phyloP scores from a whole-genome alignment of 192 early-diverging fungal species.

The Podila epigama region DNA sequence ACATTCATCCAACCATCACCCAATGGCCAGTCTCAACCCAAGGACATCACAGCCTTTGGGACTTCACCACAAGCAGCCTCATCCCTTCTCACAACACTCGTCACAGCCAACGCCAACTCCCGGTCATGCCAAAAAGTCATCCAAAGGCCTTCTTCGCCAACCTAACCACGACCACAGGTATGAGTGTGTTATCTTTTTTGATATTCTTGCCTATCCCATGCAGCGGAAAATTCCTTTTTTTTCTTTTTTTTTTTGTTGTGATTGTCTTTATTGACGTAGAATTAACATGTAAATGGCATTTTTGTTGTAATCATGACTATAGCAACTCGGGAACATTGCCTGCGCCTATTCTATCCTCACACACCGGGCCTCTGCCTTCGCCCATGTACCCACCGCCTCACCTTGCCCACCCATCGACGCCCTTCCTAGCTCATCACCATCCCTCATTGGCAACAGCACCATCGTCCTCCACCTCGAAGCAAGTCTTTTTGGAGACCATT shows the following conservation, averaged over 20 bases:
- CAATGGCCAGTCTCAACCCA: slow-evolving; percentile 24
- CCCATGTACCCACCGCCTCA: slow-evolving; percentile 49
- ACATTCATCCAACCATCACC: background rate
- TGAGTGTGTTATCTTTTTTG: background rate
- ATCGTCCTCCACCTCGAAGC: slow-evolving; percentile 18
- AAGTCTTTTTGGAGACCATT: slow-evolving; percentile 57
- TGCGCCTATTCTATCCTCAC: slow-evolving; percentile 43
- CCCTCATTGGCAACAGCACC: background rate
- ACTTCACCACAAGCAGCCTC: slow-evolving; percentile 31
- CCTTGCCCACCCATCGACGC: slow-evolving; percentile 47
- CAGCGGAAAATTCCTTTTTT: background rate
- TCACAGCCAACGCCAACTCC: background rate
- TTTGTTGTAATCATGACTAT: background rate
- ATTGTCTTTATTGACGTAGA: background rate
- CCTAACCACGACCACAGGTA: slow-evolving; percentile 32
- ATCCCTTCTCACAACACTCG: slow-evolving; percentile 27
- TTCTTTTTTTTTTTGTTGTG: slow-evolving; percentile 4
- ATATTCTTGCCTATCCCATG: background rate
- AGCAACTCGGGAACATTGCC: slow-evolving; percentile 38
- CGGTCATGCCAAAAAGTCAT: slow-evolving; percentile 22
- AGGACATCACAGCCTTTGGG: slow-evolving; percentile 35
- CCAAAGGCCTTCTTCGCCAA: slow-evolving; percentile 24
- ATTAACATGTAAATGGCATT: background rate
- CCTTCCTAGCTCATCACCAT: slow-evolving; percentile 40
- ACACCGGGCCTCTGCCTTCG: slow-evolving; percentile 51